Evolutionary conservation across 2,329 filamentous ascomycete genomes (phyloP), one percentile per base, ranked within the genome.

Genomic region (Aureobasidium musti): DNA sequence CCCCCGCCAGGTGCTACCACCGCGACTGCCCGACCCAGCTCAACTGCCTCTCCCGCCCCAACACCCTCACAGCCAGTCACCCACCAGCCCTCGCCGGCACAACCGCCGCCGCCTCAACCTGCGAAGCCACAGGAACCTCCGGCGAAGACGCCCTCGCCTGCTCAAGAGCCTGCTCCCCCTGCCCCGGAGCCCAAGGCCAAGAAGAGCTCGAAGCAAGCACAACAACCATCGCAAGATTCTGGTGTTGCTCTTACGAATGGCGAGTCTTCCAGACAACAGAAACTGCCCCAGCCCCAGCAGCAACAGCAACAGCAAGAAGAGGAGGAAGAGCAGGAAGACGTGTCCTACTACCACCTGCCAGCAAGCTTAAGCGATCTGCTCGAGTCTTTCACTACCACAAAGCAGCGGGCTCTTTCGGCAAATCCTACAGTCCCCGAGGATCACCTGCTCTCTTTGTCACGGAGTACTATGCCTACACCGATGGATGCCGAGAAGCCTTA

Each of bases 281-380:
- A 53, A 13, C 61, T 43, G 30, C 26, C 33, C 4, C 61, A 53
- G 30, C 26, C 33, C 4, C 61, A 63, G 47, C 60, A 63, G 30
- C 43, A 63, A 21, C 43, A 50, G 26, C 61, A 39, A 19, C 60
- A 52, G n/a, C 43, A 37, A 50, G 37, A 63, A 28, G 37, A 35
- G 30, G 81, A 82, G 37, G 72, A 73, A 11, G 72, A 79, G n/a
- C 82, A 83, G 65, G 79, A 80, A 23, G 89, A 91, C 68, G 91
- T 97, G 78, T 95, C 91, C 14, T 90, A 97, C 72, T 99, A 94
- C 77, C 93, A 98, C 77, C 85, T 99, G 43, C 95, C 95, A 4
- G 87, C 92, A 7, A 92, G 91, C 35, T 81, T 99, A 64, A 91
- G 92, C 74, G 95, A 99, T 76, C 83, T 99, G 39, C 86, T 98